These are phyloP conservation scores for Talaromyces atroroseus DNA, from an alignment of 2,329 filamentous ascomycete genomes.

Conservation along the genomic window DNA sequence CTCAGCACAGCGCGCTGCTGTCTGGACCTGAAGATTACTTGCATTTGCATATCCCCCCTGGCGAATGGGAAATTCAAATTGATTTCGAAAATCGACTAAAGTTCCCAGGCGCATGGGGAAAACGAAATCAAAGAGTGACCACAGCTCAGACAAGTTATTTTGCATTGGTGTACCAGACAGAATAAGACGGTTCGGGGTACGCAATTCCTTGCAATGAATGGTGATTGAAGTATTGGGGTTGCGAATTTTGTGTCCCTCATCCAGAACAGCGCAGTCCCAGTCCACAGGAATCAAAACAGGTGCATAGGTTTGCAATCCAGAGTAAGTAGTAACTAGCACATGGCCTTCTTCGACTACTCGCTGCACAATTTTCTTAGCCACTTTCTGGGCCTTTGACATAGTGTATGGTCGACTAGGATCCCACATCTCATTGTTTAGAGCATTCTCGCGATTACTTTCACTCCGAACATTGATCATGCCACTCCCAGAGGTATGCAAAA, in stretches of 20 bases:
- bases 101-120: slow-evolving; percentile 94
- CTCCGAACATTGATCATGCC: slow-evolving; percentile 79
- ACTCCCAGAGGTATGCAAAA: slow-evolving; percentile 89
- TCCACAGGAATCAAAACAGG: slow-evolving; percentile 74
- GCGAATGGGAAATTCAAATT: slow-evolving; percentile 91
- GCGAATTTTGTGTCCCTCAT: slow-evolving; percentile 96
- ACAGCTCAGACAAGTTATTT: slow-evolving; percentile 90
- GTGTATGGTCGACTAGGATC: slow-evolving; percentile 38
- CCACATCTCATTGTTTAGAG: slow-evolving; percentile 54
- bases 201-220: slow-evolving; percentile 87
- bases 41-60: slow-evolving; percentile 94
- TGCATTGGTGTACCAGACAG: slow-evolving; percentile 96
- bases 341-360: slow-evolving; percentile 79
- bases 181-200: slow-evolving; percentile 84
- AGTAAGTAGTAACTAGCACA: slow-evolving; percentile 91
- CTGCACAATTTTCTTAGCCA: slow-evolving; percentile 74
- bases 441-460: slow-evolving; percentile 58
- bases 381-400: slow-evolving; percentile 52
- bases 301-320: slow-evolving; percentile 87
- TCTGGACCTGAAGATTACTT: slow-evolving; percentile 88
- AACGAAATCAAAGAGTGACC: slow-evolving; percentile 97
- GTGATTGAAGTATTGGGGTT: slow-evolving; percentile 95
- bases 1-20: slow-evolving; percentile 87
- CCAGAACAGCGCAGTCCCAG: slow-evolving; percentile 91
- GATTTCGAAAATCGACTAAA: slow-evolving; percentile 78